These are phyloP conservation scores for Hymenoscyphus repandus DNA, from an alignment of 2,329 filamentous ascomycete genomes.

Conservation along the genomic window DNA sequence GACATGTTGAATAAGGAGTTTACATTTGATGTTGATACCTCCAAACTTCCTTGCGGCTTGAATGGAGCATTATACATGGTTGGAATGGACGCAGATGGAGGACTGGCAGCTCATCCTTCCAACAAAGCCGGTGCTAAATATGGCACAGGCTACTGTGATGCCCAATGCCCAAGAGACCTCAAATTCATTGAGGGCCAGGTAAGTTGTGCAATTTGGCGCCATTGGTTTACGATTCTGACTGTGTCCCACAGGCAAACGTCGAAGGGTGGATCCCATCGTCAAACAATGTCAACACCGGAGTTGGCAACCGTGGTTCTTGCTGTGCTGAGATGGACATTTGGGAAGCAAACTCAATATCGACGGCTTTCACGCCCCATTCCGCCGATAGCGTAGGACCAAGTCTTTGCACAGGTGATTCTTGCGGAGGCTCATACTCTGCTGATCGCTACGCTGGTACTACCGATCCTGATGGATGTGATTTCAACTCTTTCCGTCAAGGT, in stretches of 20 bases:
- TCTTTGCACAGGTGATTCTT: conserved; percentile 36
- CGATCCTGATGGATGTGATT: conserved; percentile 57
- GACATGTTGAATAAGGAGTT: conserved; percentile 61
- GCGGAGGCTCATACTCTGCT: conserved; percentile 36
- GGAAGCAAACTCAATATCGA: conserved; percentile 56
- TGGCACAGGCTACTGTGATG: conserved; percentile 55
- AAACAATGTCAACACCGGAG: conserved; percentile 46
- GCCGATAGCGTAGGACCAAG: conserved; percentile 31
- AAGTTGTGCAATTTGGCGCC: conserved; percentile 6
- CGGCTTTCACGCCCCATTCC: conserved; percentile 52
- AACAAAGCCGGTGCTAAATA: conserved; percentile 55
- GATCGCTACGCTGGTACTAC: conserved; percentile 48
- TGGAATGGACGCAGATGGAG: conserved; percentile 59
- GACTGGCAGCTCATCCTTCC: conserved; percentile 41
- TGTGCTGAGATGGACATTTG: conserved; percentile 64
- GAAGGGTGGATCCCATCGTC: conserved; percentile 43
- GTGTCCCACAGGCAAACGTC: conserved; percentile 42
- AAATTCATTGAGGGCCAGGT: conserved; percentile 48
- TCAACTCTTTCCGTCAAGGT: conserved; percentile 55
- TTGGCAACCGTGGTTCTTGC: conserved; percentile 46
- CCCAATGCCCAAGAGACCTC: conserved; percentile 46
- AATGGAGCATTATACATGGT: conserved; percentile 67
- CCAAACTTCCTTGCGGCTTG: conserved; percentile 56
- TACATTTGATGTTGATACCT: conserved; percentile 54
- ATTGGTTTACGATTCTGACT: not conserved